These are phyloP conservation scores for Nemania diffusa DNA, from an alignment of 2,329 filamentous ascomycete species.

Conservation along the genomic window DNA sequence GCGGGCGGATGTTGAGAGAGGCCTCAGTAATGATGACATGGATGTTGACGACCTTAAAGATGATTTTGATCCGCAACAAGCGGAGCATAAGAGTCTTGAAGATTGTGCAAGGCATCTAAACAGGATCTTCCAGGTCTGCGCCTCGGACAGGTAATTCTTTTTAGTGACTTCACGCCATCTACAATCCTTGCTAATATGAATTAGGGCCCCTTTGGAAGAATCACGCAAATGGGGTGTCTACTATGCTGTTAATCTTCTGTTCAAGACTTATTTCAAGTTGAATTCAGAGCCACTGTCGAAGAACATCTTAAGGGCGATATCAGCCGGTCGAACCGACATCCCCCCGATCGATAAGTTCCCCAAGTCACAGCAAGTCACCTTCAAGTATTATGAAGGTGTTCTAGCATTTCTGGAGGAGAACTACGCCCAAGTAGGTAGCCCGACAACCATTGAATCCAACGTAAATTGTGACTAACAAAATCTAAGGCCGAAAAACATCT, in stretches of 20 bases:
- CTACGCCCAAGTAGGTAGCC: constrained; percentile 73
- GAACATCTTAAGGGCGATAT: constrained; percentile 86
- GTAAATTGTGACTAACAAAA: constrained; percentile 13
- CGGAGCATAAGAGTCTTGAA: constrained; percentile 86
- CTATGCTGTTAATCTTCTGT: constrained; percentile 91
- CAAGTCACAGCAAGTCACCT: constrained; percentile 90
- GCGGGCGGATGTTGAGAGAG: constrained; percentile 80
- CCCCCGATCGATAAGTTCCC: constrained; percentile 83
- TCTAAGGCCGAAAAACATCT: constrained; percentile 80
- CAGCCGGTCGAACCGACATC: constrained; percentile 81
- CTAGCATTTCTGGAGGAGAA: constrained; percentile 95
- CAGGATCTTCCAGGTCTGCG: constrained; percentile 88
- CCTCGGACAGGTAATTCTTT: constrained; percentile 80
- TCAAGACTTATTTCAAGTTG: constrained; percentile 98
- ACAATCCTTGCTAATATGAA: constrained; percentile 36
- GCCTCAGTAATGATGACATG: constrained; percentile 51
- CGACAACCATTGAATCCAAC: constrained; percentile 26
- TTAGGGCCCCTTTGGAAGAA: constrained; percentile 81
- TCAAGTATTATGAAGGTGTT: constrained; percentile 95
- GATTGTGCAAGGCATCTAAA: constrained; percentile 93
- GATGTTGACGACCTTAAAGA: constrained; percentile 71
- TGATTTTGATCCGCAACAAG: constrained; percentile 79
- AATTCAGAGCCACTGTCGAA: constrained; percentile 90
- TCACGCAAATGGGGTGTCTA: constrained; percentile 99
- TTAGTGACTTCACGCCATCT: not conserved